phyloP scores from a whole-genome alignment of 208 protist species.

The Leptomonas pyrrhocoris region DNA sequence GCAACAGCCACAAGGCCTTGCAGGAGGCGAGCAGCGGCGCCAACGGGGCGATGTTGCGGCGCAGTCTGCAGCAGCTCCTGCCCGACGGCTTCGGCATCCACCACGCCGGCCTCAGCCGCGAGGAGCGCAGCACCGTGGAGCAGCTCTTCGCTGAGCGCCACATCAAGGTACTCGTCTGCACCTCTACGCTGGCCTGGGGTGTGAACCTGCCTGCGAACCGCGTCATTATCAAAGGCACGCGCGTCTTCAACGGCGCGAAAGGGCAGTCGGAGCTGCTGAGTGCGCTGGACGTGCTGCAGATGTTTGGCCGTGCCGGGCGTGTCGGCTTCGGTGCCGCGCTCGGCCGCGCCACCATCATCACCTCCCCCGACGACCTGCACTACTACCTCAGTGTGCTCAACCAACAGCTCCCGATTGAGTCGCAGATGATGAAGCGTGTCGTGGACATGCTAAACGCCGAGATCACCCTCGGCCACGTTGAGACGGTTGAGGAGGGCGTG shows the following conservation, averaged over 20 bases:
- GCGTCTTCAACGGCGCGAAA: conserved; percentile 98
- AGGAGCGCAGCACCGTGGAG: conserved; percentile 97
- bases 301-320: conserved; percentile 99
- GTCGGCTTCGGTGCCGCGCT: conserved; percentile 92
- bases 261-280: conserved; percentile 96
- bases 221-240: conserved; percentile 99
- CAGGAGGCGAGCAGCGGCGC: conserved; percentile 49
- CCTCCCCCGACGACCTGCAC: conserved; percentile 96
- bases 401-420: conserved; percentile 99
- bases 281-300: conserved; percentile 99
- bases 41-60: conserved; percentile 36
- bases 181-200: conserved; percentile 99
- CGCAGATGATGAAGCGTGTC: conserved; percentile 95
- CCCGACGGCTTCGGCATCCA: conserved; percentile 99
- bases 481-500: conserved; percentile 94
- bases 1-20: conserved; percentile 85
- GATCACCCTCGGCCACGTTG: conserved; percentile 97
- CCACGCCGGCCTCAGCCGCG: conserved; percentile 97
- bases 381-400: conserved; percentile 99
- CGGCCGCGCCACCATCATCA: conserved; percentile 97
- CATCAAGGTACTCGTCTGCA: conserved; percentile 98
- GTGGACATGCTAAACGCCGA: conserved; percentile 99
- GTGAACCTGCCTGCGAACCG: conserved; percentile 99
- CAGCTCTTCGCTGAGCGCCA: conserved; percentile 96
- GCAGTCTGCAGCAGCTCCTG: conserved; percentile 80